phyloP scores from a whole-genome alignment of 2,329 filamentous ascomycete species.

The Penicillium sp. region DNA sequence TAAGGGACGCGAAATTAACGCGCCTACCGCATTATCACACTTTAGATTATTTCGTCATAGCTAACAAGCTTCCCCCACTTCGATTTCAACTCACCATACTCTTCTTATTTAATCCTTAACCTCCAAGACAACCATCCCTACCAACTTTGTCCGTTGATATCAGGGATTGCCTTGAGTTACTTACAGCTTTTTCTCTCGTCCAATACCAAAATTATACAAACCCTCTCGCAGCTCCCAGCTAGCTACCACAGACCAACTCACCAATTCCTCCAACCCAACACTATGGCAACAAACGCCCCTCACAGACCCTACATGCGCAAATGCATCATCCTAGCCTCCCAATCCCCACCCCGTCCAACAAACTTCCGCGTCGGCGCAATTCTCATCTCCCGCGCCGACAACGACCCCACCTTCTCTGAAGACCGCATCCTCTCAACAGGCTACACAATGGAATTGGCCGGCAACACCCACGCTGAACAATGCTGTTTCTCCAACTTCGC shows the following conservation, averaged over 20 bases:
- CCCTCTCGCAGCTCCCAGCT: not conserved
- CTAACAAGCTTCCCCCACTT: not conserved
- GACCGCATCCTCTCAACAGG: constrained; percentile 71
- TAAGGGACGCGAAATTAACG: constrained; percentile 25
- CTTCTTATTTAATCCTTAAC: not conserved
- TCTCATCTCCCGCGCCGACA: constrained; percentile 55
- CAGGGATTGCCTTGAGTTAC: no score
- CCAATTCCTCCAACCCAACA: not conserved
- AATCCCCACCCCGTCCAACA: constrained; percentile 80
- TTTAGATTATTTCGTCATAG: constrained; percentile 28
- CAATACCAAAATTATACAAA: not conserved
- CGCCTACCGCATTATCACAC: constrained; percentile 16
- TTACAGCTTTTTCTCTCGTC: no score
- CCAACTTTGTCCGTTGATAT: no score
- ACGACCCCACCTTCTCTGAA: constrained; percentile 24
- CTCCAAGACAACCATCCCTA: not conserved
- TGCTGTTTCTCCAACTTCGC: constrained; percentile 75
- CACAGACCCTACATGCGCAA: constrained; percentile 61
- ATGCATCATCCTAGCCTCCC: constrained; percentile 72
- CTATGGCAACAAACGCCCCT: constrained; percentile 25
- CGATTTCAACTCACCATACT: not conserved
- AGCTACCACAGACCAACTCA: not conserved
- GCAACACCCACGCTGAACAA: constrained; percentile 97
- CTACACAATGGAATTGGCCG: constrained; percentile 84
- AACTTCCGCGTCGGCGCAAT: constrained; percentile 96